These are phyloP conservation scores for Quercus dentata DNA, from an alignment of 306 rosid genomes.

Conservation along the genomic window DNA sequence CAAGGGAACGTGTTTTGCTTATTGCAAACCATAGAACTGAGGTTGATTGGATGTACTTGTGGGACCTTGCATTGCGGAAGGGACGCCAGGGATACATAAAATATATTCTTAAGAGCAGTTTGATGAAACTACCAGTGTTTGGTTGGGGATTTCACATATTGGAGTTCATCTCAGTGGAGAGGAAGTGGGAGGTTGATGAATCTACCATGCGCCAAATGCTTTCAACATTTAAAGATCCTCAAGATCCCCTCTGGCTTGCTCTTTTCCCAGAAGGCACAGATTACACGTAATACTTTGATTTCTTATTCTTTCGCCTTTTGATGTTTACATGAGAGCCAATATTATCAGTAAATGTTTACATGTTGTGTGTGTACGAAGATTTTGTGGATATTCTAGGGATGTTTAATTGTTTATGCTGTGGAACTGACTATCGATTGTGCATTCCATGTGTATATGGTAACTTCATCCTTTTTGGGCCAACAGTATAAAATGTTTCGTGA, in stretches of 20 bases:
- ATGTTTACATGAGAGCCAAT: neutral
- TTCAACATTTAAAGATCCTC: conserved; percentile 64
- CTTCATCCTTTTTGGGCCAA: neutral
- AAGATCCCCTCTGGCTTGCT: conserved; percentile 80
- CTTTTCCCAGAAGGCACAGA: conserved; percentile 93
- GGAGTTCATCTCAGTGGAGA: conserved; percentile 74
- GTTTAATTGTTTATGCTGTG: neutral
- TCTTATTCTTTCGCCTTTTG: neutral
- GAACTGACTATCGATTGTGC: neutral
- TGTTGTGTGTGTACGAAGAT: neutral
- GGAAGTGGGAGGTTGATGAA: conserved; percentile 79
- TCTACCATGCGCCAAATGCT: conserved; percentile 57
- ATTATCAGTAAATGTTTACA: conserved; percentile 1
- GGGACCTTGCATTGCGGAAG: conserved; percentile 82
- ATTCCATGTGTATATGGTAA: neutral
- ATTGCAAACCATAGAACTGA: conserved; percentile 84
- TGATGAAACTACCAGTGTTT: conserved; percentile 75
- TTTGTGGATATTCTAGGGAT: neutral
- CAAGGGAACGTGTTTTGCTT: conserved; percentile 53
- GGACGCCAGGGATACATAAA: conserved; percentile 64
- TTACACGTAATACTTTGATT: conserved; percentile 51
- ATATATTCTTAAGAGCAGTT: conserved; percentile 72
- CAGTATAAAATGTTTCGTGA: neutral
- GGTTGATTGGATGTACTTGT: conserved; percentile 88
- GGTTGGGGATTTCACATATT: conserved; percentile 83